Percentiles rank a stretch among this genome's conserved stretches.
These are phyloP conservation scores for Mucor circinelloides DNA, from an alignment of 371 early-diverging fungal genomes.

Conservation along the genomic window DNA sequence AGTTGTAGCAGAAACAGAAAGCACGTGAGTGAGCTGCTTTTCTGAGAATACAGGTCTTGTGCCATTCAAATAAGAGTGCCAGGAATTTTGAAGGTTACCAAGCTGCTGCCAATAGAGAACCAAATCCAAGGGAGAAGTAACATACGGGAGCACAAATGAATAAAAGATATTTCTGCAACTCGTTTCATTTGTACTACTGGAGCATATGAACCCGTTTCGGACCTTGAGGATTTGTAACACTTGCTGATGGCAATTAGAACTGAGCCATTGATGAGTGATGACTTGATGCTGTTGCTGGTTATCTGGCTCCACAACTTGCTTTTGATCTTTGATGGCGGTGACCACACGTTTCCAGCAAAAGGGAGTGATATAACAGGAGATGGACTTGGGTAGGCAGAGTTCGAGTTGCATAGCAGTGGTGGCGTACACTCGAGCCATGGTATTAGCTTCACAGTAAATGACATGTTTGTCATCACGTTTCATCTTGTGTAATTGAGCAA, in stretches of 20 bases:
- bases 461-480: constrained; percentile 19
- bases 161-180: constrained; percentile 33
- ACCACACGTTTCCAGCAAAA: constrained; percentile 14
- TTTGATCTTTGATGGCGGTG: not conserved
- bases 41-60: constrained; percentile 17
- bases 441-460: constrained; percentile 24
- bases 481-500: constrained; percentile 28
- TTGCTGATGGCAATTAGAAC: constrained; percentile 19
- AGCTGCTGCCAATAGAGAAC: constrained; percentile 37
- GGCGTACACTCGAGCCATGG: constrained; percentile 35
- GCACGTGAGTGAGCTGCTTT: constrained; percentile 8
- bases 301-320: not conserved
- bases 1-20: constrained; percentile 18
- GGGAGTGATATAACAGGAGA: constrained; percentile 3
- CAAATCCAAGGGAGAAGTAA: constrained; percentile 39
- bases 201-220: constrained; percentile 18
- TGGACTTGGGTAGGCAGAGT: constrained; percentile 23
- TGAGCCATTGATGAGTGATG: constrained; percentile 9
- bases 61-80: constrained; percentile 22
- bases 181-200: not conserved
- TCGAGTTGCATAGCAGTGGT: constrained; percentile 40
- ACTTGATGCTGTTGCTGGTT: not conserved
- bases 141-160: constrained; percentile 39
- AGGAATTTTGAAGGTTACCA: constrained; percentile 16
- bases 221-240: constrained; percentile 14